Evolutionary conservation across 1,284 basidiomycete genomes (phyloP), one percentile per base, ranked within the genome.

Genomic region (Albatrellus sp.): DNA sequence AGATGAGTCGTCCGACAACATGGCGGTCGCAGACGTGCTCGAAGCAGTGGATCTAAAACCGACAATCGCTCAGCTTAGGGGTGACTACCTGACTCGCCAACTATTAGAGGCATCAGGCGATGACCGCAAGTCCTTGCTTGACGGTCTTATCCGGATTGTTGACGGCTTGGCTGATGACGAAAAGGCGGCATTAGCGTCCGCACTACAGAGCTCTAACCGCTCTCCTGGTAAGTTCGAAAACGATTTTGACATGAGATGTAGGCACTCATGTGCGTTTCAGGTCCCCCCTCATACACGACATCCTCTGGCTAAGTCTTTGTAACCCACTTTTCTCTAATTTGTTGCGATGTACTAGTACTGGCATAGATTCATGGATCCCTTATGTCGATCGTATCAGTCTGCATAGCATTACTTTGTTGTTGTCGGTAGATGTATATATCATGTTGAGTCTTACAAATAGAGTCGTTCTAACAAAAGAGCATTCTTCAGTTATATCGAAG

Each of bases 141-240:
- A 77, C 45, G 77, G 83, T 29, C 68, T 89, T 39, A 59, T 75
- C 44, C 75, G 77, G 38, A 60, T 88, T 8, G 72, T 78, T 4
- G 82, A 88, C 44, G 72, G 72, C 28, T 70, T 92, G 43, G 70
- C 77, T 1, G 73, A 80, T 7, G 83, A 87, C 32, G 87, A 90
- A 53, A 79, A 77, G 60, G 60, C 72, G 13, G 62, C 71, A 1
- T 58, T 91, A 42, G 67, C 83, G 39, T 62, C 66, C 37, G 73
- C 74, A 24, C 67, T 88, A 43, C 80, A 82, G 57, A 73, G 62
- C 52, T 57, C 69, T 5, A 60, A 65, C 44, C 70, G 73, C 40
- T 73, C 73, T 29, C 66, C 72, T 60, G 75, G 78, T 72, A 46
- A 30, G 64, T 72, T 37, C 32, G 24, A 24, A 24, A 24, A 24